Evolutionary conservation across 2,329 filamentous ascomycete species (phyloP).

Genomic region (Penicillium sp.): DNA sequence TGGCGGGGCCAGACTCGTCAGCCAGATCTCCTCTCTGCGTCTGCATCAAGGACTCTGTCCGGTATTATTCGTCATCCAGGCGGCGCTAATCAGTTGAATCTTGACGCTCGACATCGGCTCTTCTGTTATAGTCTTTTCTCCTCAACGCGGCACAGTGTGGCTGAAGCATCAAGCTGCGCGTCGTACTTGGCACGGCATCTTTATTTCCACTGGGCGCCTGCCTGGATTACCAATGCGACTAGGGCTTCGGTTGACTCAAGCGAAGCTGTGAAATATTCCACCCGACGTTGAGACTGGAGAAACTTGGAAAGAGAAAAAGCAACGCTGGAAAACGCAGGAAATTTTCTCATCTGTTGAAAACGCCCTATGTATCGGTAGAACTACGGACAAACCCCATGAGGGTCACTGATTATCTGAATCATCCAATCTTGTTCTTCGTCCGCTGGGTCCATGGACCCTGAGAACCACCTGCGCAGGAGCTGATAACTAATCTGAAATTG

Average conservation of each 20-base stretch:
- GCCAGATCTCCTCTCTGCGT: slow-evolving; percentile 12
- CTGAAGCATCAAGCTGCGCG: neutral
- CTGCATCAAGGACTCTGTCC: neutral
- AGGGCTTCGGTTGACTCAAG: slow-evolving; percentile 27
- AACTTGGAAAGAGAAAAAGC: neutral
- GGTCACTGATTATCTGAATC: neutral
- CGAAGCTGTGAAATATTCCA: slow-evolving; percentile 14
- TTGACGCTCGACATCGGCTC: neutral
- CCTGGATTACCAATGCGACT: slow-evolving; percentile 19
- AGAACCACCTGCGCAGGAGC: neutral
- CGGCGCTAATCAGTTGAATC: neutral
- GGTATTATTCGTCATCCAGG: neutral
- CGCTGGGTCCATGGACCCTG: slow-evolving; percentile 17
- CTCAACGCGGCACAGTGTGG: neutral
- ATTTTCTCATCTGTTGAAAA: neutral
- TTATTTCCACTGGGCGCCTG: neutral
- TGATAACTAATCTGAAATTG: neutral
- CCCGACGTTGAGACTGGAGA: neutral
- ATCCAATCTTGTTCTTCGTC: neutral
- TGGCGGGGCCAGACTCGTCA: slow-evolving; percentile 20
- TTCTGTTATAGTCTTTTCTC: neutral
- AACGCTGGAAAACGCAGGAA: neutral
- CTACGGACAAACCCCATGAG: slow-evolving; percentile 15
- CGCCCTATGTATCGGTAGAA: slow-evolving; percentile 19
- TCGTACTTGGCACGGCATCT: neutral